Base-by-base conservation (phyloP, 2,329 filamentous ascomycete species). In the Aspergillus cejpii region DNA sequence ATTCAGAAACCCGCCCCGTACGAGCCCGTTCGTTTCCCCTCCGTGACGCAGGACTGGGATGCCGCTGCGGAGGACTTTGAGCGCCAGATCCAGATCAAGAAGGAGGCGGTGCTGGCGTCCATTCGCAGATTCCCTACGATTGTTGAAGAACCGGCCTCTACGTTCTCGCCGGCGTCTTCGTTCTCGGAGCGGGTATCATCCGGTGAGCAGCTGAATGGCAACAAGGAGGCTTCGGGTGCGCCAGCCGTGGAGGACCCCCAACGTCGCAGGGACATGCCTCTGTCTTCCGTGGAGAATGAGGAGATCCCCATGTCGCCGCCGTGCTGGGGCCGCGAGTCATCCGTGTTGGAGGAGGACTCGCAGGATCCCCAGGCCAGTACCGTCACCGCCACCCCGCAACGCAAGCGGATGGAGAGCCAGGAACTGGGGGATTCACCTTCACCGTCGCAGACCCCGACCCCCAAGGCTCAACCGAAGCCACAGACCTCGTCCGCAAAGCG, bases 21-120 rank as follows among this genome's bases (percentile, higher is more conserved):
- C 23, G 43, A 52, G 0, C 55, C 58, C 14, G 45, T 55, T 11
- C 57, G 65, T 20, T 66, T 62, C 37, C 53, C 58, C 4, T 68
- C 67, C 2, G 63, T 68, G 4, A 49, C 54, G 2, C 63, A 63
- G 33, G 66, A 69, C 38, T 68, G 65, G 61, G 57, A 59, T 7
- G 55, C 54, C 11, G 57, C 60, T 2, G 55, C 54, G 2, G 28
- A 53, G 17, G 37, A 55, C 7, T 54, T 47, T 19, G 52, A 60
- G 43, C 45, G 45, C 27, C 15, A 48, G 34, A 26, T 46, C 27
- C 10, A 54, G 42, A 39, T 33, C 11, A 55, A 50, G 29, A 50
- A 54, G 37, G 36, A 49, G 21, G 44, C 40, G 1, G 44, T 45
- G 7, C 36, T 47, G 31, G 28, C 40, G 19, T 33, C 15, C 34